Evolutionary conservation across 129 eudicot species (phyloP), one percentile per base, ranked within the genome.

Genomic region (Erigeron canadensis): DNA sequence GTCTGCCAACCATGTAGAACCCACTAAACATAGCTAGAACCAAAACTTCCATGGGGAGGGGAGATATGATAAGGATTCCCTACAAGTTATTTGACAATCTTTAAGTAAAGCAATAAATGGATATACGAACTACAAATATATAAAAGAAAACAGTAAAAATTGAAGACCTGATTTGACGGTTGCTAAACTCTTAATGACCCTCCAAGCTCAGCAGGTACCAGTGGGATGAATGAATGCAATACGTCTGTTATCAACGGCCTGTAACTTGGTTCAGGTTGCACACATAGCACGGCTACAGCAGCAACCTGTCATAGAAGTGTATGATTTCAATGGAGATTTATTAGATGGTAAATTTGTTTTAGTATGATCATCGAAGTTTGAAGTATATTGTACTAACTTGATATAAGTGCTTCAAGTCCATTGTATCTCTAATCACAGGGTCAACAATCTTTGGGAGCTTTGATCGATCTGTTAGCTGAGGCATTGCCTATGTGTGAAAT

Each of bases 191-290:
- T 82, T 69, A 95, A 71, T 72, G 99, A 86, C 16, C 96, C 98
- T 47, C 98, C 98, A 54, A 89, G 93, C 55, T 87, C 91, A 56
- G 77, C 84, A 10, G 98, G 98, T 41, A 94, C 97, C 34, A 94
- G 81, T 56, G 98, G 97, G 51, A 94, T 89, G 73, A 94, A 86
- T 1, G 97, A 94, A 73, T 94, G 96, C 73, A 94, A 72, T 40
- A 94, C 96, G 57, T 94, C 97, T 2, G 96, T 89, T 58, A 89
- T 94, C 90, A 94, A 75, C 8, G 98, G 96, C 54, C 98, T 79
- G 85, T 94, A 94, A 77, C 98, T 89, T 47, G 98, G 96, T 82
- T 94, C 98, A 8, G 92, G 95, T 58, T 94, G 98, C 40, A 94
- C 91, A 79, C 98, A 94, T 15, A 94, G 75, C 58, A 89, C 96